Percentiles rank a stretch among this genome's conserved stretches.
Conservation (phyloP, 2,329 filamentous ascomycete genomes). For the Diaporthe ilicicola region DNA sequence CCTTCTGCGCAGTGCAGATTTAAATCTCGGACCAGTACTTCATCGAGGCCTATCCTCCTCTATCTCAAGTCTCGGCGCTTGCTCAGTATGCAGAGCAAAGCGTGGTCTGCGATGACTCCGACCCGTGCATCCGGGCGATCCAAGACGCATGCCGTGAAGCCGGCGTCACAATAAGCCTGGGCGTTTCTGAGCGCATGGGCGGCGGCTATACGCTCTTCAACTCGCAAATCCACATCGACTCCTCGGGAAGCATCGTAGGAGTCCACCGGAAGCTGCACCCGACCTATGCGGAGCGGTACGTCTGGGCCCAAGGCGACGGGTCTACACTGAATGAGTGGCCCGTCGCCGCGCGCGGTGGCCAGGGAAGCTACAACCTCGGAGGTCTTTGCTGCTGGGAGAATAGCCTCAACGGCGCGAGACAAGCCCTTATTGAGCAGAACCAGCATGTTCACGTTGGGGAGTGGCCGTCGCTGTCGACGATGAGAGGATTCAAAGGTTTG, state of each 20-base stretch:
- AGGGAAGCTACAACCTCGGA: constrained; percentile 36
- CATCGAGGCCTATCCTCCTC: constrained; percentile 38
- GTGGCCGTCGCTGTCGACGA: constrained; percentile 43
- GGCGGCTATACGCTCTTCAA: constrained; percentile 43
- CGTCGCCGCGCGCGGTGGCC: background rate
- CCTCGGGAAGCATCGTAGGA: constrained; percentile 39
- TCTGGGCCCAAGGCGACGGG: constrained; percentile 43
- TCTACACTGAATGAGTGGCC: constrained; percentile 39
- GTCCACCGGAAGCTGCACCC: constrained; percentile 45
- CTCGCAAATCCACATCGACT: constrained; percentile 40
- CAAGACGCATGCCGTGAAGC: constrained; percentile 35
- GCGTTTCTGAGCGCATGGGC: constrained; percentile 39
- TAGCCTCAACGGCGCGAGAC: constrained; percentile 42
- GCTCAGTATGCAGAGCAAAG: constrained; percentile 37
- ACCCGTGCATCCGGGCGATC: constrained; percentile 34
- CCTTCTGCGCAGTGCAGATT: background rate
- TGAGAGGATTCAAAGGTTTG: constrained; percentile 48
- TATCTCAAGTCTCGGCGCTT: constrained; percentile 36
- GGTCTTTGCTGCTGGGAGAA: constrained; percentile 45
- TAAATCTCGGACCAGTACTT: constrained; percentile 35
- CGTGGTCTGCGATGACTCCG: constrained; percentile 34
- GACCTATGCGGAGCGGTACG: constrained; percentile 41
- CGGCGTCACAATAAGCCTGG: constrained; percentile 36
- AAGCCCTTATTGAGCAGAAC: constrained; percentile 41
- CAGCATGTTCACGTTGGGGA: constrained; percentile 42